Percentiles rank a stretch among this genome's conserved stretches.
These are phyloP conservation scores for Daldinia bambusicola DNA, from an alignment of 495 filamentous ascomycete species.

Conservation along the genomic window DNA sequence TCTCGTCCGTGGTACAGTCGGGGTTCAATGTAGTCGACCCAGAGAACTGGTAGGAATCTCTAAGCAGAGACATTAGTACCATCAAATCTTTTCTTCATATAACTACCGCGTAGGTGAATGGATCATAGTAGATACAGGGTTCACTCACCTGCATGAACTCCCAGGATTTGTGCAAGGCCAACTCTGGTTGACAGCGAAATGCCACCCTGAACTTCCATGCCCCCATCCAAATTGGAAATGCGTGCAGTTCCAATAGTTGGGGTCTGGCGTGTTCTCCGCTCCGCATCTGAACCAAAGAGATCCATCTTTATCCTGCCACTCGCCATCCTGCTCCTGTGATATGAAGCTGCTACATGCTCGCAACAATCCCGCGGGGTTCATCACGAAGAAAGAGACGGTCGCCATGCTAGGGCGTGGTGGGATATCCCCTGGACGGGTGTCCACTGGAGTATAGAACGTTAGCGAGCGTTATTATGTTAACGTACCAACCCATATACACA, in stretches of 20 bases:
- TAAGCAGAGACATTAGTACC: neutral
- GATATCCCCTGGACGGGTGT: conserved; percentile 17
- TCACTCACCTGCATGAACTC: neutral
- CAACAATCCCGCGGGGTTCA: neutral
- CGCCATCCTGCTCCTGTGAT: conserved; percentile 7
- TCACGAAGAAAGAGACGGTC: conserved; percentile 17
- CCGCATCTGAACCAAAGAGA: conserved; percentile 24
- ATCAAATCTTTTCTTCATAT: neutral
- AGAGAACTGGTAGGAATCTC: neutral
- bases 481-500: neutral
- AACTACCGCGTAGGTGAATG: neutral
- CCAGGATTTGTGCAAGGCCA: conserved; percentile 14
- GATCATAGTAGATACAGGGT: neutral
- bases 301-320: conserved; percentile 29
- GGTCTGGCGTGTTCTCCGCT: conserved; percentile 17
- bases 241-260: conserved; percentile 24
- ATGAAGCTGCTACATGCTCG: conserved; percentile 25
- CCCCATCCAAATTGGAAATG: conserved; percentile 33
- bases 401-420: conserved; percentile 19
- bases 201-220: conserved; percentile 19
- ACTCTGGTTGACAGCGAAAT: conserved; percentile 25
- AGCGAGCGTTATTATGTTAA: neutral
- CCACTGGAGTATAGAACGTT: conserved; percentile 1
- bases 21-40: neutral
- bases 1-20: neutral